Percentiles rank a stretch among this genome's conserved stretches.
Conservation (phyloP, 768 basidiomycete species). For the Rhizopogon sp. region DNA sequence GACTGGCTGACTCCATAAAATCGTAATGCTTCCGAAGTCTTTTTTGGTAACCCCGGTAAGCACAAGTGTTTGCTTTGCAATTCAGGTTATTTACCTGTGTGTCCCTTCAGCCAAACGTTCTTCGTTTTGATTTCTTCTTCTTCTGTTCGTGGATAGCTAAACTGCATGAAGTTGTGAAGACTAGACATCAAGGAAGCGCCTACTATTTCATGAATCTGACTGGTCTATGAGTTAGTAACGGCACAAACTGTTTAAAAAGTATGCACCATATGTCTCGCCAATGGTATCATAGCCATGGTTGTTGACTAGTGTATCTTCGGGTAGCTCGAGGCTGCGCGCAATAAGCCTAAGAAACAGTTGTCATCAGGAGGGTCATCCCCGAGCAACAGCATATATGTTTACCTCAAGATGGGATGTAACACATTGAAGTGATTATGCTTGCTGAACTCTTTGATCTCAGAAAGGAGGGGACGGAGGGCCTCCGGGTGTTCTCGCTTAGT, state of each 20-base stretch:
- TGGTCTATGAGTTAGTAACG: slow-evolving; percentile 14
- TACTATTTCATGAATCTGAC: slow-evolving; percentile 69
- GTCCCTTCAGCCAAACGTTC: slow-evolving; percentile 58
- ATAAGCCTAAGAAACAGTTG: slow-evolving; percentile 32
- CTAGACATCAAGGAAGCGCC: slow-evolving; percentile 10
- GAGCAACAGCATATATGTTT: neutral
- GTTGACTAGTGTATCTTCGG: slow-evolving; percentile 47
- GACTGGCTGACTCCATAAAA: slow-evolving; percentile 59
- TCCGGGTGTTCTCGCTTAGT: slow-evolving; percentile 44
- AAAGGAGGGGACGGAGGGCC: slow-evolving; percentile 43
- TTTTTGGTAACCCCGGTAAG: neutral
- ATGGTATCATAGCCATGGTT: slow-evolving; percentile 38
- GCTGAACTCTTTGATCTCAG: slow-evolving; percentile 47
- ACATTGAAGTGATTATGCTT: slow-evolving; percentile 48
- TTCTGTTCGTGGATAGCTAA: slow-evolving; percentile 43
- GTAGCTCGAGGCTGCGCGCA: slow-evolving; percentile 48
- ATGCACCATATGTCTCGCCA: slow-evolving; percentile 39
- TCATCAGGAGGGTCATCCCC: neutral
- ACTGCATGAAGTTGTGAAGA: neutral
- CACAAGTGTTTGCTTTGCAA: neutral
- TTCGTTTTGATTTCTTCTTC: slow-evolving; percentile 48
- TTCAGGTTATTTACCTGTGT: slow-evolving; percentile 36
- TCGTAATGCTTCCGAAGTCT: slow-evolving; percentile 53
- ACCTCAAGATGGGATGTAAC: slow-evolving; percentile 45
- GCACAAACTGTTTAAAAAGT: neutral